Evolutionary conservation across 106 monocot species (phyloP).

Genomic region (Vanilla planifolia): DNA sequence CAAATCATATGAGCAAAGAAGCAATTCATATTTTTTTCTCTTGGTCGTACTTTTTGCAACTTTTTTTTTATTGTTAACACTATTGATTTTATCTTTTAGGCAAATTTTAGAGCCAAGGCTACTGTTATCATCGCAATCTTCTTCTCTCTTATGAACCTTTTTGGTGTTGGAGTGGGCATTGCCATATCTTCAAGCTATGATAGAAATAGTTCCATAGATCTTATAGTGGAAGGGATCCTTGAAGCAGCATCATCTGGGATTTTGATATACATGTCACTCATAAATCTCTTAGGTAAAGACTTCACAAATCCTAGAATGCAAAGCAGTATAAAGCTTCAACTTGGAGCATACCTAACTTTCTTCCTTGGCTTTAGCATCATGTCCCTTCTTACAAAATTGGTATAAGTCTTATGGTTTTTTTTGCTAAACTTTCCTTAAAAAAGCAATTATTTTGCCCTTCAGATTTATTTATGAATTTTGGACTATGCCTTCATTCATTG

Average conservation of each 20-base stretch:
- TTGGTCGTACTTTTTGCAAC: too few relatives aligned
- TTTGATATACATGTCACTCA: slow-evolving; percentile 26
- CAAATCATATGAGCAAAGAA: too few relatives aligned
- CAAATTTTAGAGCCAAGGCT: slow-evolving; percentile 15
- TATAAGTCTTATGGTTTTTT: too few relatives aligned
- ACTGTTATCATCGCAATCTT: slow-evolving; percentile 19
- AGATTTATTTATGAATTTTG: too few relatives aligned
- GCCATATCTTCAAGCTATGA: slow-evolving; percentile 19
- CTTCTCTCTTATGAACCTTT: slow-evolving; percentile 27
- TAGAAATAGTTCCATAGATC: slow-evolving; percentile 10
- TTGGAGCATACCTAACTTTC: slow-evolving; percentile 9
- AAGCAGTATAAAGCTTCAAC: slow-evolving; percentile 14
- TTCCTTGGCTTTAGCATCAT: slow-evolving; percentile 18
- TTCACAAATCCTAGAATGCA: slow-evolving; percentile 22
- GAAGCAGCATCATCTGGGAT: slow-evolving; percentile 24
- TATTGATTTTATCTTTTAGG: too few relatives aligned
- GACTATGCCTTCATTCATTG: too few relatives aligned
- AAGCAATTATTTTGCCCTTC: too few relatives aligned
- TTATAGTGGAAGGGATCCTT: slow-evolving; percentile 24
- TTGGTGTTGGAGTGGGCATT: slow-evolving; percentile 19
- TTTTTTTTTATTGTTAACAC: too few relatives aligned
- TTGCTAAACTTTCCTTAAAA: too few relatives aligned
- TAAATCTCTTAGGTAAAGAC: slow-evolving; percentile 22
- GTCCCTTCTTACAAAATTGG: slow-evolving; percentile 24
- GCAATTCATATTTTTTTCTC: too few relatives aligned